Evolutionary conservation across 352 stramenopile species (phyloP), one percentile per base, ranked within the genome.

Genomic region (Peronospora destructor): DNA sequence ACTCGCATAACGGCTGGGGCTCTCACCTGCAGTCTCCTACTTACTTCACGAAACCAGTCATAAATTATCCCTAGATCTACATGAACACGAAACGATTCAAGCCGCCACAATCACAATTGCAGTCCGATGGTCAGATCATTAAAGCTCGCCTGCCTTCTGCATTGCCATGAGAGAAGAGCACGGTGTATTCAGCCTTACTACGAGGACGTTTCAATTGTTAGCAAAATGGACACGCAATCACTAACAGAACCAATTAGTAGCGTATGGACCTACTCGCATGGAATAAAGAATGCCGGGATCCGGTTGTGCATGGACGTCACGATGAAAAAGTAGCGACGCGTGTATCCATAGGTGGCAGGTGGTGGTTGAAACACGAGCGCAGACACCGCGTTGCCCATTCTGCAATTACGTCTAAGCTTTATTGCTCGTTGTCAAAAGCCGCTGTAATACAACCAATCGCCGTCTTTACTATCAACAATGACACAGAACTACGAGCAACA

Each of bases 151-250:
- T 61, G 87, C 80, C 80, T 85, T 98, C 95, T 1, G 94, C 94
- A 68, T 98, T 98, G 33, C 94, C 94, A 63, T 98, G 95, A 7
- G 87, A 97, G 58, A 98, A 98, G 0, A 98, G 73, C 44, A 98
- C 77, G 33, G 95, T 98, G 38, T 97, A 94, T 44, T 92, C 71
- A 8, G 92, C 92, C 38, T 91, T 91, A 49, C 86, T 93, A 39
- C 25, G 48, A 32, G 21, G 6, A 36, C 25, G 28, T 21, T 12
- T 44, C 40, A 33, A 44, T 49, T 3, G 19, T 72, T 45, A 69
- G 47, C 19, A 42, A n/a, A 53, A 49, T 38, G 21, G 29, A 7
- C 8, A 43, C 11, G 14, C 38, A 49, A 16, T 35, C 37, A 17
- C 26, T 11, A 50, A 47, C 25, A n/a, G 17, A 44, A 6, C 14